Evolutionary conservation across 331 rosid genomes (phyloP).

Genomic region (Saraca asoca): DNA sequence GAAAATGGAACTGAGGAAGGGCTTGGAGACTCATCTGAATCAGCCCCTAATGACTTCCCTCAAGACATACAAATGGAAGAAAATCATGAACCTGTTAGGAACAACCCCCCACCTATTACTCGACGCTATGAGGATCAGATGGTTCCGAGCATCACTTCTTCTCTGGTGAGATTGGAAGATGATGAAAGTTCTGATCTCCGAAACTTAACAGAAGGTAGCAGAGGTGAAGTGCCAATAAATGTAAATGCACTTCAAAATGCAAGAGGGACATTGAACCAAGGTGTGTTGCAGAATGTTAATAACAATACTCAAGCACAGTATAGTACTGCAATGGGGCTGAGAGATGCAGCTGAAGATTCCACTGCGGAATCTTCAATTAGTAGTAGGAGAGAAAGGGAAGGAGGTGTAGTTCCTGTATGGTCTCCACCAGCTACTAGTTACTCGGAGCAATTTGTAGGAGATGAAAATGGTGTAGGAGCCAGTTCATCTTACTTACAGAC

Average conservation of each 20-base stretch:
- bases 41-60: slow-evolving; percentile 64
- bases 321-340: slow-evolving; percentile 37
- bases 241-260: slow-evolving; percentile 46
- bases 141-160: slow-evolving; percentile 86
- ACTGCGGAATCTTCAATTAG: slow-evolving; percentile 74
- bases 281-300: slow-evolving; percentile 36
- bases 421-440: slow-evolving; percentile 70
- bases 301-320: slow-evolving; percentile 34
- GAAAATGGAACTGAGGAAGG: slow-evolving; percentile 95
- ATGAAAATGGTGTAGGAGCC: slow-evolving; percentile 65
- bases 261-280: slow-evolving; percentile 46
- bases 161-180: slow-evolving; percentile 67
- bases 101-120: slow-evolving; percentile 43
- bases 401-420: slow-evolving; percentile 88
- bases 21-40: slow-evolving; percentile 86
- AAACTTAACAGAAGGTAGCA: slow-evolving; percentile 47
- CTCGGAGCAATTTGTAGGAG: slow-evolving; percentile 76
- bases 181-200: slow-evolving; percentile 59
- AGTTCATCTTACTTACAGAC: slow-evolving; percentile 75
- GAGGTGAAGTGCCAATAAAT: slow-evolving; percentile 78
- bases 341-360: slow-evolving; percentile 62
- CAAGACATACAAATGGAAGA: slow-evolving; percentile 81
- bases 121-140: slow-evolving; percentile 78
- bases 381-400: slow-evolving; percentile 78
- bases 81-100: slow-evolving; percentile 55